phyloP scores from a whole-genome alignment of 2,329 filamentous ascomycete species.

The Alternaria ventricosa region DNA sequence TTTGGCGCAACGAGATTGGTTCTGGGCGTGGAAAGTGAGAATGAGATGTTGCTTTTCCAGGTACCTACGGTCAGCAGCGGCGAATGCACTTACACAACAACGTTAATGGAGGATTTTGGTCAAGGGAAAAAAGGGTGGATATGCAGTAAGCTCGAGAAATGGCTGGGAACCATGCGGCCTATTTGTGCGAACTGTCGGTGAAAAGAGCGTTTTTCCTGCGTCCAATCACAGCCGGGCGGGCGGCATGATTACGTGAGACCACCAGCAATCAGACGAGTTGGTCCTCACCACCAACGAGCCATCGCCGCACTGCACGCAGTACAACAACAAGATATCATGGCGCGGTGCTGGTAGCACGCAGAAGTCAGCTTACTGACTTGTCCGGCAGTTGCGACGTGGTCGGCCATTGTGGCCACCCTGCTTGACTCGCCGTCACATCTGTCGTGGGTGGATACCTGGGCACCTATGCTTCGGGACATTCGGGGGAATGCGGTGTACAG shows the following conservation, averaged over 20 bases:
- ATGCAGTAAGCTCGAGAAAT: slow-evolving; percentile 1
- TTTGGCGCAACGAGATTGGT: neutral
- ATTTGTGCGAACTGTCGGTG: slow-evolving; percentile 11
- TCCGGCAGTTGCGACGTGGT: neutral
- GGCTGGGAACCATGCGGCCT: slow-evolving; percentile 5
- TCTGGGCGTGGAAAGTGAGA: neutral
- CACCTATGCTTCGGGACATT: neutral
- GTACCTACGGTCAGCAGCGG: slow-evolving; percentile 2
- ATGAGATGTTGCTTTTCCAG: neutral
- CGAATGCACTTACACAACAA: slow-evolving; percentile 7
- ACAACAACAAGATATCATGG: neutral
- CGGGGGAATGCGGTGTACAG: neutral
- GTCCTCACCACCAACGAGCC: neutral
- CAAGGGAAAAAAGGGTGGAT: neutral
- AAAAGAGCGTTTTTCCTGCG: slow-evolving; percentile 5
- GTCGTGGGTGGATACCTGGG: neutral
- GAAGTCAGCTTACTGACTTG: neutral
- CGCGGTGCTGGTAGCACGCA: neutral
- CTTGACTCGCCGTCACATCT: neutral
- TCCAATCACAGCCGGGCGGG: slow-evolving; percentile 7
- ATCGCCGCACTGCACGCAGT: neutral
- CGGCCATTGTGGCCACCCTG: neutral
- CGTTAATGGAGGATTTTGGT: neutral
- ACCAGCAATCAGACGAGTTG: neutral
- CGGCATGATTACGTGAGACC: slow-evolving; percentile 8